Conservation (phyloP, 2,329 filamentous ascomycete species). For the Xylaria polymorpha region DNA sequence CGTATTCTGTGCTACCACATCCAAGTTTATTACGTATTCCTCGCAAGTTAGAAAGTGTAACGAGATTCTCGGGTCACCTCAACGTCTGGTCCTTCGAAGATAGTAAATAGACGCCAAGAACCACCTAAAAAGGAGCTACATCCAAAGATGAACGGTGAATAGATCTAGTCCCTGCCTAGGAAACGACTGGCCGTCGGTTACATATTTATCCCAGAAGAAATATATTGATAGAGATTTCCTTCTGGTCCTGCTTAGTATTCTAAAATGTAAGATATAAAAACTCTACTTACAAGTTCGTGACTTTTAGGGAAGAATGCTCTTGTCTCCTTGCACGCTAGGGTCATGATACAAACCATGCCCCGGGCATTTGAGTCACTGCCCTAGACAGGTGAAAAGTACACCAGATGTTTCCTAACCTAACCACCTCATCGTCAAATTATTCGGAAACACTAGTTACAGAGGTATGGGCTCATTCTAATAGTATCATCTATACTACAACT, state of each 20-base stretch:
- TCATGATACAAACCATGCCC: constrained; percentile 42
- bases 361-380: constrained; percentile 32
- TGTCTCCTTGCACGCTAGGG: constrained; percentile 27
- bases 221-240: neutral
- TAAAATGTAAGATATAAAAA: neutral
- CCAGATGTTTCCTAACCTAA: neutral
- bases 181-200: neutral
- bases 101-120: neutral
- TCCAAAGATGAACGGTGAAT: neutral
- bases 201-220: neutral
- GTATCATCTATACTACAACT: neutral
- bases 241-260: neutral
- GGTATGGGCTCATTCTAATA: neutral
- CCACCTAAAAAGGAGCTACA: too few relatives aligned
- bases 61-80: neutral
- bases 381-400: neutral
- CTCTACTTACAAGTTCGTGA: neutral
- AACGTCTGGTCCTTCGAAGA: neutral
- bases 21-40: neutral
- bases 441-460: neutral
- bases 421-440: neutral
- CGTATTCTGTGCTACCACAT: neutral
- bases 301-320: neutral
- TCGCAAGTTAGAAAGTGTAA: neutral
- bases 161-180: neutral